A percentile compares a stretch with the other conserved stretches of the same genome.
Conservation (phyloP, 352 stramenopile species). For the Phytophthora cryptogea region DNA sequence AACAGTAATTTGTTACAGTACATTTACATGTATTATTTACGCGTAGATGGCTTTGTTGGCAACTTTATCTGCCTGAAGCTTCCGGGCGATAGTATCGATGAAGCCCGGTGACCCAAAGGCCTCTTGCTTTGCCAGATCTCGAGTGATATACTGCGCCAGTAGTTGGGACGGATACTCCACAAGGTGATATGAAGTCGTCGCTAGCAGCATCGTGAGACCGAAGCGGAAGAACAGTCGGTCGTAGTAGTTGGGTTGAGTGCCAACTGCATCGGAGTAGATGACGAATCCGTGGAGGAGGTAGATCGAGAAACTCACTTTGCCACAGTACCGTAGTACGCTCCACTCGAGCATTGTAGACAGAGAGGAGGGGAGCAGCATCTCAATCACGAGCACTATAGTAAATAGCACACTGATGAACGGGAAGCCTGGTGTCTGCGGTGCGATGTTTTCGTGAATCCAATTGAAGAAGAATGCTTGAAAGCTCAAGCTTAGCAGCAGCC, state of each 20-base stretch:
- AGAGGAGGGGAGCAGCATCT: conserved; percentile 35
- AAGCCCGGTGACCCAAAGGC: not conserved
- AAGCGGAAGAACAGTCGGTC: conserved; percentile 31
- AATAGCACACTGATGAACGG: conserved; percentile 33
- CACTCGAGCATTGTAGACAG: conserved; percentile 22
- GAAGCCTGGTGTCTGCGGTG: conserved; percentile 15
- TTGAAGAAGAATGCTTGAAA: conserved; percentile 36
- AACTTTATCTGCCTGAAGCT: not conserved
- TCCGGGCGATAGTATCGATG: not conserved
- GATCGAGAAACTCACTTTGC: conserved; percentile 52
- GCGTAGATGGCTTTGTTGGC: not conserved
- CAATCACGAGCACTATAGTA: conserved; percentile 36
- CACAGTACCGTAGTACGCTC: conserved; percentile 31
- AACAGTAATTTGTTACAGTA: too few relatives aligned
- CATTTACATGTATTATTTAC: not conserved
- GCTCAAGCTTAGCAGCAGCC: conserved; percentile 30
- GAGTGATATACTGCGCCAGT: conserved; percentile 28
- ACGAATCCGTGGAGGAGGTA: conserved; percentile 48
- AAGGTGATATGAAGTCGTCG: conserved; percentile 38
- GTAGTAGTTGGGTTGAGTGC: conserved; percentile 16
- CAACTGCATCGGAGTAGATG: conserved; percentile 20
- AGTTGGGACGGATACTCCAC: conserved; percentile 50
- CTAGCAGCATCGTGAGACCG: conserved; percentile 31
- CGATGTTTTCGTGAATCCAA: conserved; percentile 19
- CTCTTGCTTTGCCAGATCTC: conserved; percentile 11